A percentile compares a stretch with the other conserved stretches of the same genome.
These are phyloP conservation scores for Crithidia sp. DNA, from an alignment of 208 protist genomes.

Conservation along the genomic window DNA sequence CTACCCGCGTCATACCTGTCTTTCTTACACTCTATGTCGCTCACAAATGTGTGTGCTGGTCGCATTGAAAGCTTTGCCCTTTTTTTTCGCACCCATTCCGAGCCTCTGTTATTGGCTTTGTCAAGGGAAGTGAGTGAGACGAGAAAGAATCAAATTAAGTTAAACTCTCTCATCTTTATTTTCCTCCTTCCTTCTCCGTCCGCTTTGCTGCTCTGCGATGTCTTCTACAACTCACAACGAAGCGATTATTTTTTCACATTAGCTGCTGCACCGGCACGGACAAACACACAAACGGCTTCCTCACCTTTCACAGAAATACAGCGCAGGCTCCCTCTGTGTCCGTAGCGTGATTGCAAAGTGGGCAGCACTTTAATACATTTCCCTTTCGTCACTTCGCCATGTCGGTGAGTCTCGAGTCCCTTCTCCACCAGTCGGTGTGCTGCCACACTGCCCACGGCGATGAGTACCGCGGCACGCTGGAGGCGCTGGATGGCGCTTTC, in stretches of 20 bases:
- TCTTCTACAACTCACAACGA: too few relatives aligned
- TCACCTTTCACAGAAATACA: background rate
- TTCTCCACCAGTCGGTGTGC: constrained; percentile 52
- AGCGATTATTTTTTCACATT: too few relatives aligned
- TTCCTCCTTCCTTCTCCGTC: background rate
- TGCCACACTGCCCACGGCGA: constrained; percentile 71
- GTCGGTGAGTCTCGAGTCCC: constrained; percentile 59
- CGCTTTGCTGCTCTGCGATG: background rate
- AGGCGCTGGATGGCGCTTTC: constrained; percentile 70
- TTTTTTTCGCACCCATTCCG: too few relatives aligned
- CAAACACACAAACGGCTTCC: too few relatives aligned
- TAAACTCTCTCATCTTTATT: background rate
- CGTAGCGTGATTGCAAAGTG: too few relatives aligned
- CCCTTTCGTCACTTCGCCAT: constrained; percentile 24
- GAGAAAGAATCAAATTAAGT: too few relatives aligned
- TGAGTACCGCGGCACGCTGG: constrained; percentile 51
- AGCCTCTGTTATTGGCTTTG: too few relatives aligned
- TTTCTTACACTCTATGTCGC: too few relatives aligned
- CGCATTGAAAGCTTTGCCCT: too few relatives aligned
- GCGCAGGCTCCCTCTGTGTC: background rate
- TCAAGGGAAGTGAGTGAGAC: too few relatives aligned
- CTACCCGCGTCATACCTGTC: too few relatives aligned
- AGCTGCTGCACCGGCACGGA: background rate
- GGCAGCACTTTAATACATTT: background rate
- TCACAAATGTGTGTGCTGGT: too few relatives aligned